phyloP scores from a whole-genome alignment of 352 stramenopile genomes.

The Globisporangium lucens region DNA sequence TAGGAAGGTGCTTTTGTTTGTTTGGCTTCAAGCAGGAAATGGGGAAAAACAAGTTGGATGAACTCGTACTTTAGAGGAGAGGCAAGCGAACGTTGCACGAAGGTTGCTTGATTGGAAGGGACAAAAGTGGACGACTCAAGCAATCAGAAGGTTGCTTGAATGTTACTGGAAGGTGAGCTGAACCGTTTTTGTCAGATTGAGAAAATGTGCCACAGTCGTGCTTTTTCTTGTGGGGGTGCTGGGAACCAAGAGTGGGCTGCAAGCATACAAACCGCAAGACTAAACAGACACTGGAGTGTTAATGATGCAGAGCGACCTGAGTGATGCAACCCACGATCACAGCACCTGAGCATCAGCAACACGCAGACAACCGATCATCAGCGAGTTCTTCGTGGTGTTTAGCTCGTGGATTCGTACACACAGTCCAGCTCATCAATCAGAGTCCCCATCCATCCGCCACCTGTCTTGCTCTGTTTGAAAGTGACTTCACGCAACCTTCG shows the following conservation, averaged over 20 bases:
- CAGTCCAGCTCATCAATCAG: not conserved
- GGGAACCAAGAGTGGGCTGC: not conserved
- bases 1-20: not conserved
- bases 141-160: not conserved
- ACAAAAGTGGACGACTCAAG: not conserved
- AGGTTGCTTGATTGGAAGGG: not conserved
- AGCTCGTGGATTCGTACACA: slow-evolving; percentile 3
- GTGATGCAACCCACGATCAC: slow-evolving; percentile 7
- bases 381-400: slow-evolving; percentile 1
- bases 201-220: slow-evolving; percentile 8
- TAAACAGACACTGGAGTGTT: not conserved
- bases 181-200: slow-evolving; percentile 9
- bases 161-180: not conserved
- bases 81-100: not conserved
- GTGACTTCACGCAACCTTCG: slow-evolving; percentile 7
- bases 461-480: not conserved
- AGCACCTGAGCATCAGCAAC: not conserved
- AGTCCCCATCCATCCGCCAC: not conserved
- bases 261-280: slow-evolving; percentile 2
- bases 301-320: slow-evolving; percentile 5
- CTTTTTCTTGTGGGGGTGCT: slow-evolving; percentile 17
- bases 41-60: not conserved
- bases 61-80: slow-evolving; percentile 2
- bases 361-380: not conserved
- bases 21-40: slow-evolving; percentile 10